These are phyloP conservation scores for Emergomyces orientalis DNA, from an alignment of 2,329 filamentous ascomycete genomes.

Conservation along the genomic window DNA sequence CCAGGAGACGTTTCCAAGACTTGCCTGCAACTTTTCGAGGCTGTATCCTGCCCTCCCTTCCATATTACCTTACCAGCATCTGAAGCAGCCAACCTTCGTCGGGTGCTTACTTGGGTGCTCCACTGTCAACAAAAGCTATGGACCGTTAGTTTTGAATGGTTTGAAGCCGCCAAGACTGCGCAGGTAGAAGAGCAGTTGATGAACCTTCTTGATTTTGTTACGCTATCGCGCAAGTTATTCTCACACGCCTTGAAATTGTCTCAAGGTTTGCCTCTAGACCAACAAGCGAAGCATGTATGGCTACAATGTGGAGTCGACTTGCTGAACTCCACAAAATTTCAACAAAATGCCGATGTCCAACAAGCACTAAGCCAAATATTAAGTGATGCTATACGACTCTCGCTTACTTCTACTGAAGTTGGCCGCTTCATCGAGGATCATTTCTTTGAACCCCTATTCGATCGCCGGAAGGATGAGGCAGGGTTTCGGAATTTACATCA, in stretches of 20 bases:
- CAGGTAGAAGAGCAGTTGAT: conserved; percentile 16
- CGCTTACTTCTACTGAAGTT: conserved; percentile 16
- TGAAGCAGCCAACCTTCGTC: conserved; percentile 21
- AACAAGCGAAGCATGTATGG: conserved; percentile 23
- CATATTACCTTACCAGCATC: conserved; percentile 13
- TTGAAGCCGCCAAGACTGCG: conserved; percentile 17
- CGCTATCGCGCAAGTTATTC: conserved; percentile 19
- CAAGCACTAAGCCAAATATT: conserved; percentile 23
- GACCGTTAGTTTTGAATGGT: conserved; percentile 23
- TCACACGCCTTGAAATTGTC: conserved; percentile 18
- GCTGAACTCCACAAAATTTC: conserved; percentile 20
- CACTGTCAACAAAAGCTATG: conserved; percentile 29
- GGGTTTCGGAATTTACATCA: conserved; percentile 20
- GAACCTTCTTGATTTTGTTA: conserved; percentile 22
- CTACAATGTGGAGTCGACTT: conserved; percentile 27
- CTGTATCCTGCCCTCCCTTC: conserved; percentile 19
- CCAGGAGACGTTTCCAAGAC: conserved; percentile 21
- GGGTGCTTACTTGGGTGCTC: conserved; percentile 27
- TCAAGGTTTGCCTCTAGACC: conserved; percentile 18
- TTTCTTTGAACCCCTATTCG: conserved; percentile 21
- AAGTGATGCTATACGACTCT: conserved; percentile 19
- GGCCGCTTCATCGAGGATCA: conserved; percentile 20
- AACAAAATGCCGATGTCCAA: conserved; percentile 23
- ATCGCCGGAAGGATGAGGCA: conserved; percentile 18
- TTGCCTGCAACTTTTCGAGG: conserved; percentile 25